Base-by-base conservation (phyloP, 202 grass and related monocot genomes). In the Zizania palustris region DNA sequence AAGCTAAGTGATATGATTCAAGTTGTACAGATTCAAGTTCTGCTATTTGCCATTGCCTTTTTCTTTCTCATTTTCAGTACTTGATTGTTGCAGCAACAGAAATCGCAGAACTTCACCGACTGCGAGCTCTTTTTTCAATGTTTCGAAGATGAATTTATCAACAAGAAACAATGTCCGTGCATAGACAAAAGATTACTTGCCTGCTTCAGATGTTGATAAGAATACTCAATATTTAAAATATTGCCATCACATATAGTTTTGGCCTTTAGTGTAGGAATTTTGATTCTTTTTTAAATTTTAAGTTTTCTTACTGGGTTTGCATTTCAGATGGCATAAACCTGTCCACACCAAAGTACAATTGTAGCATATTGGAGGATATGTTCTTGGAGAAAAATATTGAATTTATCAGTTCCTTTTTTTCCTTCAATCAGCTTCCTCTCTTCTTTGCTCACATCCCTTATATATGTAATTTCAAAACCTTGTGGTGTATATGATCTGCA, bases 331-430 rank as follows among this genome's bases (percentile, higher is more conserved):
- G 71, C 75, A 62, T 83, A 73, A 86, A 80, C 81, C 80, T 77
- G 76, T 86, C 89, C 51, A 98, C 96, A 76, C 89, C 89, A 43
- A 98, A 87, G 64, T 98, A 98, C 74, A 98, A 92, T 75, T 83
- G 68, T 77, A 98, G 87, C 75, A n/a, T n/a, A n/a, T n/a, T n/a
- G n/a, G n/a, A n/a, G n/a, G n/a, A n/a, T n/a, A n/a, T n/a, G n/a
- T n/a, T n/a, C n/a, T n/a, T n/a, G n/a, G n/a, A n/a, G n/a, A n/a
- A n/a, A n/a, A n/a, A n/a, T n/a, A n/a, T n/a, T n/a, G n/a, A n/a
- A n/a, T n/a, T n/a, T n/a, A n/a, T n/a, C n/a, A n/a, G n/a, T n/a
- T n/a, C n/a, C n/a, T n/a, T n/a, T n/a, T n/a, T n/a, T n/a, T n/a
- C n/a, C n/a, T n/a, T n/a, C n/a, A n/a, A n/a, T n/a, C n/a, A n/a